Evolutionary conservation across 2,329 filamentous ascomycete genomes (phyloP), one percentile per base, ranked within the genome.

Genomic region (Neophaeococcomyces mojaviensis): DNA sequence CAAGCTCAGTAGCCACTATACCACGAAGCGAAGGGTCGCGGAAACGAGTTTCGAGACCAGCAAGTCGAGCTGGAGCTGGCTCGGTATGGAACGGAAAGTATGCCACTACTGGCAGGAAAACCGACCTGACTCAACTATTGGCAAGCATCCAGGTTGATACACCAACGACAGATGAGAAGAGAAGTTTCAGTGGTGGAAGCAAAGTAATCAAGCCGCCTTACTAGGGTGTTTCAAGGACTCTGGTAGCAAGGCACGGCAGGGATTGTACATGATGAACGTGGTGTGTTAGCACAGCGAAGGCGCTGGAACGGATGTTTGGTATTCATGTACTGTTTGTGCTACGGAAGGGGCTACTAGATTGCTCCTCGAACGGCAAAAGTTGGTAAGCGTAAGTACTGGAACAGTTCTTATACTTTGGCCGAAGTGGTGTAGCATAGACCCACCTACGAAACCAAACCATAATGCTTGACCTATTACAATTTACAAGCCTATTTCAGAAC

Each of bases 1-100:
- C 59, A 16, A 22, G 22, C 16, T 39, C 60, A n/a, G 62, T 60
- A 18, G 60, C 59, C 59, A 46, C 51, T 55, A 8, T 59, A 56
- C 40, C 34, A 50, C 12, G 52, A 53, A 22, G 20, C 52, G 34
- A 31, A 49, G 39, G 15, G 39, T 39, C 36, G 35, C 49, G 40
- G 49, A 32, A 46, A 49, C 33, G 57, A 57, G 51, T 67, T 15
- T 60, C 51, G 37, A 60, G 59, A 16, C 59, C 44, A 20, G 51
- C 51, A 10, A 47, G 44, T 41, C 48, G 53, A 16, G 57, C 58
- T 19, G 53, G 50, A 12, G 46, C 47, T 28, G 19, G 12, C 39
- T 44, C 18, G 15, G 28, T 39, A 34, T 41, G 41, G 46, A 39
- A 31, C 34, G n/a, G 18, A 5, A 35, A 35, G n/a, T 31, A 35